Conservation (phyloP, 2,329 filamentous ascomycete genomes). For the Microdochium nivale region DNA sequence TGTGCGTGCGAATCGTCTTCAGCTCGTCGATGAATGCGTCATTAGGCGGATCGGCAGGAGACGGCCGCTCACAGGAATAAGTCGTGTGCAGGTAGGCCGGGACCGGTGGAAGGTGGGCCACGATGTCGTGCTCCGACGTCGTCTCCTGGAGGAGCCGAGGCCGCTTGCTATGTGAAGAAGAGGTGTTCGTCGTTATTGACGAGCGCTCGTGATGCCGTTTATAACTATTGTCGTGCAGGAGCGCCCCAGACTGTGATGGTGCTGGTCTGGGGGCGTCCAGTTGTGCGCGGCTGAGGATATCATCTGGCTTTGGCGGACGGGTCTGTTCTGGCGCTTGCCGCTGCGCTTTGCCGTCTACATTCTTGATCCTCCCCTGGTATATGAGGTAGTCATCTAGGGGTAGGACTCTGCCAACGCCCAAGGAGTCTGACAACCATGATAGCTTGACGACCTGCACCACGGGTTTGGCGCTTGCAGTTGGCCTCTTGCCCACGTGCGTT, state of each 20-base stretch:
- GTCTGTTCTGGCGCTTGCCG: neutral
- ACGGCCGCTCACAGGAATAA: conserved; percentile 77
- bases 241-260: neutral
- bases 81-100: conserved; percentile 57
- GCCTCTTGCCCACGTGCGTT: neutral
- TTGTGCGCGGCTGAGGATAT: conserved; percentile 21
- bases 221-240: conserved; percentile 1
- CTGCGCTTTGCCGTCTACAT: conserved; percentile 5
- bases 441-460: conserved; percentile 47
- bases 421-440: conserved; percentile 47
- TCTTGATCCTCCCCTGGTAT: conserved; percentile 37
- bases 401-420: conserved; percentile 33
- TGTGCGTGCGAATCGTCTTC: conserved; percentile 62
- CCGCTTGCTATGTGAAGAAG: conserved; percentile 22
- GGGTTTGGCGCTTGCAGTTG: conserved; percentile 12
- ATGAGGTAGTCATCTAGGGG: conserved; percentile 43
- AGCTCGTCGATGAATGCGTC: conserved; percentile 65
- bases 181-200: conserved; percentile 10
- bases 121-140: conserved; percentile 68
- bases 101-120: conserved; percentile 47
- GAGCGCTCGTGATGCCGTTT: conserved; percentile 16
- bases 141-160: conserved; percentile 52
- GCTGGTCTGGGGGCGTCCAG: neutral
- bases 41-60: conserved; percentile 64
- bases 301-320: conserved; percentile 7